Conservation (phyloP, 225 moss, liverwort and hornwort genomes). For the Polytrichum formosum region DNA sequence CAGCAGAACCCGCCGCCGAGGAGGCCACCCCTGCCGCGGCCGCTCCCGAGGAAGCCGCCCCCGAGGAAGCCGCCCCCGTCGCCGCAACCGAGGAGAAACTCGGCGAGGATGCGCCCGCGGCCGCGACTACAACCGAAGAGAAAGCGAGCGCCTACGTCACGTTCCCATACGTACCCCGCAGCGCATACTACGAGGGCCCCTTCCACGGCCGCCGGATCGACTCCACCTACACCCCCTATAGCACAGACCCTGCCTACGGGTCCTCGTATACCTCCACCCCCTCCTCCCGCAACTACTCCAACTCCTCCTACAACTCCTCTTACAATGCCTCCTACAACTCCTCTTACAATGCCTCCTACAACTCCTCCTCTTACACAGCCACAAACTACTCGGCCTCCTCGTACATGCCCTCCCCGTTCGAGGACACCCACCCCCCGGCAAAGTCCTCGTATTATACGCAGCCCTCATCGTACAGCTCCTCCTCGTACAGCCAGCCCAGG, state of each 20-base stretch:
- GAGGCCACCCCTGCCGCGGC: not conserved
- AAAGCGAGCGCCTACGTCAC: not conserved
- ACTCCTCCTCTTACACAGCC: not conserved
- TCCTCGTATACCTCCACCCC: not conserved
- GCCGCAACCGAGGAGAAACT: not conserved
- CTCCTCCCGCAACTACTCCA: not conserved
- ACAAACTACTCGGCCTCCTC: not conserved
- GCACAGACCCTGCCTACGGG: not conserved
- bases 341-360: not conserved
- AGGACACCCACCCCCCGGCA: not conserved
- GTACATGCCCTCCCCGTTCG: slow-evolving; percentile 3
- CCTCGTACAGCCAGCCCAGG: not conserved
- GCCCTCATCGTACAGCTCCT: not conserved
- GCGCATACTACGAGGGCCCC: not conserved
- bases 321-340: too few relatives aligned
- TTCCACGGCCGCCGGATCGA: not conserved
- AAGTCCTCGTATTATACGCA: too few relatives aligned
- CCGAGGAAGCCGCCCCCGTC: not conserved
- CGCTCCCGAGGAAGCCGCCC: not conserved
- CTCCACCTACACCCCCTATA: not conserved
- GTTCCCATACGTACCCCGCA: not conserved
- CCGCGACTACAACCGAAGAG: too few relatives aligned
- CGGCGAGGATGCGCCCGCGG: not conserved
- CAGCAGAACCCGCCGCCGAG: not conserved
- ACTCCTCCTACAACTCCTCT: not conserved